These are phyloP conservation scores for Sporothrix brasiliensis DNA, from an alignment of 2,329 filamentous ascomycete species.

Conservation along the genomic window DNA sequence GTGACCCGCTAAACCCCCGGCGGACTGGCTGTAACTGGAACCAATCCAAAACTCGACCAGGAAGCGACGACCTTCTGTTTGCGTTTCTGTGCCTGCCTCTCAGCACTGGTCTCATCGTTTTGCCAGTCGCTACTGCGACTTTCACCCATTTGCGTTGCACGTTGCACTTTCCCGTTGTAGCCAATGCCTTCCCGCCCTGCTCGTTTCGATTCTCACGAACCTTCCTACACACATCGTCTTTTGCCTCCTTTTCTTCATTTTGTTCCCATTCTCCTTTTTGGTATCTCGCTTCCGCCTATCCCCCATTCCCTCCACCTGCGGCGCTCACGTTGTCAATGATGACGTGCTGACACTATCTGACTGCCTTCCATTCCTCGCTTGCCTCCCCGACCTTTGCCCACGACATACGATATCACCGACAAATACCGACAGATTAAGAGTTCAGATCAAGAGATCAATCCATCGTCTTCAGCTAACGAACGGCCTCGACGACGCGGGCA, in stretches of 20 bases:
- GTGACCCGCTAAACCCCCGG: conserved; percentile 26
- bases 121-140: conserved; percentile 10
- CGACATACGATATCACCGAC: neutral
- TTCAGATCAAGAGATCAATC: neutral
- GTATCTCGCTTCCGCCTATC: neutral
- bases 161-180: neutral
- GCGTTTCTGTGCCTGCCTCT: conserved; percentile 18
- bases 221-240: neutral
- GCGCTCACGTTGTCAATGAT: conserved; percentile 2
- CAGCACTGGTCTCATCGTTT: too few species aligned
- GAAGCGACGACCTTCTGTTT: conserved; percentile 25
- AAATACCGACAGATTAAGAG: neutral
- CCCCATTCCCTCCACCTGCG: neutral
- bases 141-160: neutral
- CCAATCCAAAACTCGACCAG: conserved; percentile 30
- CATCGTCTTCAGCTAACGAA: too few species aligned
- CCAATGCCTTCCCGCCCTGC: conserved; percentile 19
- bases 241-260: neutral
- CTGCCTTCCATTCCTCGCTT: neutral
- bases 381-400: neutral
- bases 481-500: neutral
- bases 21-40: conserved; percentile 30
- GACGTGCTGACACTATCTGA: conserved; percentile 15
- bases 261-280: neutral
- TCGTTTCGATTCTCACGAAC: conserved; percentile 26